Evolutionary conservation across 306 rosid species (phyloP).

Genomic region (Acacia crassicarpa): DNA sequence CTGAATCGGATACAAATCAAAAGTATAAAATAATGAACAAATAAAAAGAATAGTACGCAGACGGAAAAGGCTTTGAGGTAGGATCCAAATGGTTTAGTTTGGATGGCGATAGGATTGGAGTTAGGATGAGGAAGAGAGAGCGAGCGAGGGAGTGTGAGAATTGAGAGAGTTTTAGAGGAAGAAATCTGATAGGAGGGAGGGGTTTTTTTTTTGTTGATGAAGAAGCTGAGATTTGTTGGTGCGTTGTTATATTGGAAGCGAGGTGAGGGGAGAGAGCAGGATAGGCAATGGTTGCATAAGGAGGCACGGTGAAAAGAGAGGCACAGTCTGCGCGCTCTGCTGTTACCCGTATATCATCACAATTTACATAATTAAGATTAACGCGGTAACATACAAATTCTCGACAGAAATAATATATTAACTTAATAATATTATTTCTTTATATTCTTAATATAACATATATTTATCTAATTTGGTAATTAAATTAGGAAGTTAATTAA

Average conservation of each 20-base stretch:
- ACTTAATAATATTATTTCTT: no score
- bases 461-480: no score
- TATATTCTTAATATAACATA: no score
- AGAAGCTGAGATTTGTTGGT: conserved; percentile 74
- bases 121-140: not conserved
- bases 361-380: not conserved
- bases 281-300: conserved; percentile 17
- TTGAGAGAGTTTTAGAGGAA: conserved; percentile 45
- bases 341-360: not conserved
- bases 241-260: conserved; percentile 32
- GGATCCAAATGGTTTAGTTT: conserved; percentile 44
- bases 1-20: conserved; percentile 36
- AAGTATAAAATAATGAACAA: conserved; percentile 14
- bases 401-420: no score
- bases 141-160: conserved; percentile 21
- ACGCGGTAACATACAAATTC: not conserved
- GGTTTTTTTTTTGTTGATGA: conserved; percentile 56
- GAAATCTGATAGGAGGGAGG: conserved; percentile 31
- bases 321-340: conserved; percentile 25
- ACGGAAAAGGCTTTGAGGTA: conserved; percentile 30
- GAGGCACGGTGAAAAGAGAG: conserved; percentile 32
- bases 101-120: conserved; percentile 38
- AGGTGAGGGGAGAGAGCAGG: conserved; percentile 18
- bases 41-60: conserved; percentile 20
- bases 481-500: no score